Percentiles rank a stretch among this genome's conserved stretches.
phyloP scores from a whole-genome alignment of 2,329 filamentous ascomycete species.

The Fusarium phyllophilum region DNA sequence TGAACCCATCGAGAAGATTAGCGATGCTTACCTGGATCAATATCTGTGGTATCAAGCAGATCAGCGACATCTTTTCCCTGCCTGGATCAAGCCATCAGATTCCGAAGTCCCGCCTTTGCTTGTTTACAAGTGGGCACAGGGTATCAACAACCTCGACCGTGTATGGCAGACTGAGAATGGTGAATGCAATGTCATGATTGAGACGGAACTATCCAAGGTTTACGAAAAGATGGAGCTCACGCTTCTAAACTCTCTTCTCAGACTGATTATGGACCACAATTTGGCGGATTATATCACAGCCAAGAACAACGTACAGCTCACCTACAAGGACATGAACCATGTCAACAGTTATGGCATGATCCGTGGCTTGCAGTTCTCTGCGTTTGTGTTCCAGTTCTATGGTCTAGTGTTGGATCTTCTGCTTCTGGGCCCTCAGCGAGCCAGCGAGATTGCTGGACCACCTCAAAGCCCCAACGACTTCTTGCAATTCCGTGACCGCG shows the following conservation, averaged over 20 bases:
- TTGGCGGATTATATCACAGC: constrained; percentile 98
- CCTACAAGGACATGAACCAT: constrained; percentile 99
- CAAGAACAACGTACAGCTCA: constrained; percentile 99
- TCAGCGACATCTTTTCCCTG: constrained; percentile 94
- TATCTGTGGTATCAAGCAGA: constrained; percentile 99
- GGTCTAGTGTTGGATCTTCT: constrained; percentile 94
- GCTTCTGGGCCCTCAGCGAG: constrained; percentile 90
- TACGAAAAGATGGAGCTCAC: constrained; percentile 99
- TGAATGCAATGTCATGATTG: constrained; percentile 98
- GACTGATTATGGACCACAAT: constrained; percentile 99
- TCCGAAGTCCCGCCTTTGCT: constrained; percentile 95
- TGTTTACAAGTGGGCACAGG: constrained; percentile 99
- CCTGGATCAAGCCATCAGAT: constrained; percentile 99
- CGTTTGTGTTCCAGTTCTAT: constrained; percentile 99
- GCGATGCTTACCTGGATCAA: constrained; percentile 97
- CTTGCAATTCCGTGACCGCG: constrained; percentile 92
- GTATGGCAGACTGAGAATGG: constrained; percentile 95
- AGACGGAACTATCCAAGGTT: constrained; percentile 98
- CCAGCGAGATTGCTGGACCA: constrained; percentile 96
- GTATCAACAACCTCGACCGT: constrained; percentile 96
- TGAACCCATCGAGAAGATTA: constrained; percentile 99
- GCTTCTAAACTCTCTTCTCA: constrained; percentile 88
- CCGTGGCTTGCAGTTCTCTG: constrained; percentile 95
- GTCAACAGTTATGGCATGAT: constrained; percentile 99
- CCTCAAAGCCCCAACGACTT: constrained; percentile 97